Evolutionary conservation across 2,329 filamentous ascomycete species (phyloP).

Genomic region (Cladobotryum protrusum): DNA sequence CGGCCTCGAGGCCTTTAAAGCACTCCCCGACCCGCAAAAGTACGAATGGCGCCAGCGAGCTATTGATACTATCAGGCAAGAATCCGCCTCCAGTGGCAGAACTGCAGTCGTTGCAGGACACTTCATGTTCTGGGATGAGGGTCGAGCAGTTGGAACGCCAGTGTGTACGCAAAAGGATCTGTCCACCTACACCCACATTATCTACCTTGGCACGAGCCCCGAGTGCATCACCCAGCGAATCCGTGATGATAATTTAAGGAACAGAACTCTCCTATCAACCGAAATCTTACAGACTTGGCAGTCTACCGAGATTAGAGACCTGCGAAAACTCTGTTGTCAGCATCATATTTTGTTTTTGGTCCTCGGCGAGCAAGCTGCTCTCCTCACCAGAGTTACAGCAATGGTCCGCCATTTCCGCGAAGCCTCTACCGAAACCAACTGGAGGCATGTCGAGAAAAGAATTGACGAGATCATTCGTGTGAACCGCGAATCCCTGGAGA

Average conservation of each 20-base stretch:
- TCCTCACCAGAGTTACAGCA: neutral
- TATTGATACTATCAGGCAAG: conserved; percentile 36
- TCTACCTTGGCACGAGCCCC: neutral
- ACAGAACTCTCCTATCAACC: conserved; percentile 17
- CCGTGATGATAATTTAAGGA: neutral
- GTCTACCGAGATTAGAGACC: conserved; percentile 34
- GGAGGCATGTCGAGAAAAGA: conserved; percentile 18
- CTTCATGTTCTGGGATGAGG: conserved; percentile 46
- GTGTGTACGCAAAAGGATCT: conserved; percentile 42
- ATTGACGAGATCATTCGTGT: conserved; percentile 29
- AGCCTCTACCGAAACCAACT: conserved; percentile 31
- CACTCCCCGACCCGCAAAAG: conserved; percentile 31
- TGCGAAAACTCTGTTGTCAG: conserved; percentile 38
- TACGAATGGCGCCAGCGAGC: conserved; percentile 34
- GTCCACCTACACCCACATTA: conserved; percentile 44
- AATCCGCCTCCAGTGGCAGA: conserved; percentile 28
- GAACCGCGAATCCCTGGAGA: conserved; percentile 26
- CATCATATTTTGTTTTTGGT: conserved; percentile 42
- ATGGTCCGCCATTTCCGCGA: conserved; percentile 13
- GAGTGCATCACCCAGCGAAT: neutral
- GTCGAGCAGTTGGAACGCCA: conserved; percentile 21
- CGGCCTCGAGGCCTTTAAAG: conserved; percentile 43
- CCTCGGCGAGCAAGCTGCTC: conserved; percentile 22
- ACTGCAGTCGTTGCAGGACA: conserved; percentile 49
- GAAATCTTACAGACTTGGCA: conserved; percentile 43